phyloP scores from a whole-genome alignment of 768 basidiomycete genomes.

The Galerina sulciceps region DNA sequence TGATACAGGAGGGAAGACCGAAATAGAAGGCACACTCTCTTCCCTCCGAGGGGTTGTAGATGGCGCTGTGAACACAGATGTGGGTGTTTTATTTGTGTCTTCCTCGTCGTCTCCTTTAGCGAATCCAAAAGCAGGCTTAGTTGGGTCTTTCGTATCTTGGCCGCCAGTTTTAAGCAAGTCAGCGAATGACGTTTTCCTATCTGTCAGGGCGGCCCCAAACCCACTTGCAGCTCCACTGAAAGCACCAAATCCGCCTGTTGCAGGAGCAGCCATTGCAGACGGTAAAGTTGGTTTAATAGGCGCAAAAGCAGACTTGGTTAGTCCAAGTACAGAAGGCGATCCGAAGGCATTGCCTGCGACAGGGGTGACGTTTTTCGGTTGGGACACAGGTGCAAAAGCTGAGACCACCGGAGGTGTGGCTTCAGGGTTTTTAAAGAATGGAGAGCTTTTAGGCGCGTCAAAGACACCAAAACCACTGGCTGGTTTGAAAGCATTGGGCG shows the following conservation, averaged over 20 bases:
- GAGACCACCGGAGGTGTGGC: conserved; percentile 38
- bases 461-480: conserved; percentile 53
- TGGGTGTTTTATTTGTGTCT: conserved; percentile 1
- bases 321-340: conserved; percentile 38
- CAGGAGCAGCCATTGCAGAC: conserved; percentile 29
- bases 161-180: conserved; percentile 56
- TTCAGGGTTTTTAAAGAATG: conserved; percentile 52
- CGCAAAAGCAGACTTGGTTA: conserved; percentile 35
- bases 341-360: conserved; percentile 35
- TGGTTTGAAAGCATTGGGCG: conserved; percentile 38
- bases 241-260: conserved; percentile 52
- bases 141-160: conserved; percentile 19
- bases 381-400: conserved; percentile 35
- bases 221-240: conserved; percentile 48
- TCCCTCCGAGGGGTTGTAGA: neutral
- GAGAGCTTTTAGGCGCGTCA: conserved; percentile 49
- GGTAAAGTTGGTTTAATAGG: conserved; percentile 28
- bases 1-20: conserved; percentile 4
- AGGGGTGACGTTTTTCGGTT: conserved; percentile 24
- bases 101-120: conserved; percentile 2
- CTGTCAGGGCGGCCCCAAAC: conserved; percentile 47
- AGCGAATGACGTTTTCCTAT: conserved; percentile 52
- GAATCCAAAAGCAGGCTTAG: conserved; percentile 4
- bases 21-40: neutral
- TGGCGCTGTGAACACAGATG: conserved; percentile 17